These are phyloP conservation scores for Daldinia eschscholtzii DNA, from an alignment of 2,329 filamentous ascomycete genomes.

Conservation along the genomic window DNA sequence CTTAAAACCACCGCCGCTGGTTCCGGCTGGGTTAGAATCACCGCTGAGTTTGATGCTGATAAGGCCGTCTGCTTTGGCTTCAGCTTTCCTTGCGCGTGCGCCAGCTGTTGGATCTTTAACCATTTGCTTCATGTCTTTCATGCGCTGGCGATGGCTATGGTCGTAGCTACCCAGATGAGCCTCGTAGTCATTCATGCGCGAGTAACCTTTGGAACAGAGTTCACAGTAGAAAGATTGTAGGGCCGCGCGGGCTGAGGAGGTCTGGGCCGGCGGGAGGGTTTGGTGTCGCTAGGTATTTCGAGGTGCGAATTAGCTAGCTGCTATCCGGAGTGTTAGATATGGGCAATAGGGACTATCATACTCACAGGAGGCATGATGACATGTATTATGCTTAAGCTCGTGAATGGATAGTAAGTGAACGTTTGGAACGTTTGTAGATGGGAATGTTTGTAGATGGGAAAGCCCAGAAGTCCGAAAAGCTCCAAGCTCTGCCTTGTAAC, in stretches of 20 bases:
- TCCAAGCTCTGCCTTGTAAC: not conserved
- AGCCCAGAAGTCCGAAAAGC: not conserved
- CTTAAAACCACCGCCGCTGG: conserved; percentile 64
- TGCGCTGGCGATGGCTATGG: conserved; percentile 91
- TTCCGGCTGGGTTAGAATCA: conserved; percentile 45
- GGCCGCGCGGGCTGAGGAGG: conserved; percentile 77
- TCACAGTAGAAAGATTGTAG: conserved; percentile 85
- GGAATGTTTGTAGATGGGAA: conserved; percentile 2
- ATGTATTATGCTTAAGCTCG: not conserved
- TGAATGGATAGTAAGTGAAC: not conserved
- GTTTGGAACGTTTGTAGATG: not conserved
- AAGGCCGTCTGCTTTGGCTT: conserved; percentile 77
- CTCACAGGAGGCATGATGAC: conserved; percentile 55
- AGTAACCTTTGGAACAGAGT: conserved; percentile 93
- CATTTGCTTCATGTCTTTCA: conserved; percentile 90
- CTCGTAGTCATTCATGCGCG: conserved; percentile 95
- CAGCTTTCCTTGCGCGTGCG: conserved; percentile 74
- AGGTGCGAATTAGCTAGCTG: conserved; percentile 51
- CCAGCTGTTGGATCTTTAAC: conserved; percentile 77
- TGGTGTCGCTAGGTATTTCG: conserved; percentile 62
- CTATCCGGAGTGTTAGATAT: not conserved
- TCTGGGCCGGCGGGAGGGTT: conserved; percentile 70
- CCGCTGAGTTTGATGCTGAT: conserved; percentile 74
- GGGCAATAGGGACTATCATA: not conserved
- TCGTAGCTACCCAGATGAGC: conserved; percentile 95